Conservation (phyloP, 208 protist species). For the Trypanosoma avium region DNA sequence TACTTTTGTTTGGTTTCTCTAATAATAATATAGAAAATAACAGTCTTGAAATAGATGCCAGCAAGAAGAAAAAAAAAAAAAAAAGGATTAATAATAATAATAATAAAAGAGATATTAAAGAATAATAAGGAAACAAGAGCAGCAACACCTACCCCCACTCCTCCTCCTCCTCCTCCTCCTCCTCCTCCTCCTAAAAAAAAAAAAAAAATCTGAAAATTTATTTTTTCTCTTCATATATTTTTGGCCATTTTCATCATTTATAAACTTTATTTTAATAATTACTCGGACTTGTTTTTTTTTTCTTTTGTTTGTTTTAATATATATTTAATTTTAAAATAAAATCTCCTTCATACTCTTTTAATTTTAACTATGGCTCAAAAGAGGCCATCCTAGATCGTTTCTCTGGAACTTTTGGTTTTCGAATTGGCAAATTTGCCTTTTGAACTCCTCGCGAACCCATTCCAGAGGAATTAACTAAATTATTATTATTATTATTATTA, state of each 20-base stretch:
- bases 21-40: constrained; percentile 3
- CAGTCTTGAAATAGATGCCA: no score
- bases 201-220: no score
- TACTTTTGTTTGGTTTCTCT: neutral
- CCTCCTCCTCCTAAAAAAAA: no score
- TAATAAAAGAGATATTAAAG: constrained; percentile 18
- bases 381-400: constrained; percentile 23
- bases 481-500: no score
- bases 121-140: neutral
- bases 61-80: constrained; percentile 5
- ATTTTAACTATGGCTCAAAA: constrained; percentile 24
- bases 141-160: neutral
- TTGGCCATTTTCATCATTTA: no score
- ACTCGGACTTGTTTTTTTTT: no score
- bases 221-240: no score
- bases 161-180: no score
- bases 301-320: neutral
- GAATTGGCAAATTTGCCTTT: neutral
- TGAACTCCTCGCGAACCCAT: neutral
- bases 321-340: neutral
- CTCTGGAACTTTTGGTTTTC: neutral
- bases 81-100: constrained; percentile 14
- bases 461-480: no score
- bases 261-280: no score
- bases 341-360: neutral